Base-by-base conservation (phyloP, 108 stramenopile genomes). In the Stephanodiscus triporus region DNA sequence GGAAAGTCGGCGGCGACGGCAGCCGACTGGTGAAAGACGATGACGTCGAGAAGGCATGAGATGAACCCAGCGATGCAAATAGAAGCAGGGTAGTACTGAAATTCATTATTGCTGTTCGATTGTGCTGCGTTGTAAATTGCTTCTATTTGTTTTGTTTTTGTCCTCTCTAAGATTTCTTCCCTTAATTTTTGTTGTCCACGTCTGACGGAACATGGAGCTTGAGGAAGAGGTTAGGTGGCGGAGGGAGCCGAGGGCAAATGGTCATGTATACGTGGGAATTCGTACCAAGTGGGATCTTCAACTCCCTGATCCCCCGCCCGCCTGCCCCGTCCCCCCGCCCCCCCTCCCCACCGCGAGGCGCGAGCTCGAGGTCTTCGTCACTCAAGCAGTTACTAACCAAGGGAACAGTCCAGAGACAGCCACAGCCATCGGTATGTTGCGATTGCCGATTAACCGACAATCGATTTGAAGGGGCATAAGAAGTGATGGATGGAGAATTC, bases 21-120 rank as follows among this genome's bases (percentile, higher is more conserved):
- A 36, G 11, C 55, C 51, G 68, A 11, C 69, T 38, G 5, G 75
- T 66, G 58, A 78, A 76, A 38, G 76, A 71, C 4, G 77, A 78
- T 6, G 55, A 58, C 36, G 70, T 37, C 40, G 72, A 61, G 37
- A 79, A 79, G 51, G 78, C 71, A 68, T 79, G 48, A 19, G 58
- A 32, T 13, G 69, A 56, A 24, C 54, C 68, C 37, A 70, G 53
- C 23, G 69, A 77, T 7, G 68, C 76, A 48, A 77, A 38, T 23
- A 77, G 24, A 40, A 77, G 17, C 34, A 77, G 76, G 22, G 63
- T 69, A 30, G 63, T 48, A 26, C 45, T 63, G 63, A 77, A 70
- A 51, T 70, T 63, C 76, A 77, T 77, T 4, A 4, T 66, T 50
- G 16, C 45, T 3, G 27, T 54, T n/a, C 32, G 47, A 4, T 23